Conservation (phyloP, 352 stramenopile species). For the Globisporangium cederbergense region DNA sequence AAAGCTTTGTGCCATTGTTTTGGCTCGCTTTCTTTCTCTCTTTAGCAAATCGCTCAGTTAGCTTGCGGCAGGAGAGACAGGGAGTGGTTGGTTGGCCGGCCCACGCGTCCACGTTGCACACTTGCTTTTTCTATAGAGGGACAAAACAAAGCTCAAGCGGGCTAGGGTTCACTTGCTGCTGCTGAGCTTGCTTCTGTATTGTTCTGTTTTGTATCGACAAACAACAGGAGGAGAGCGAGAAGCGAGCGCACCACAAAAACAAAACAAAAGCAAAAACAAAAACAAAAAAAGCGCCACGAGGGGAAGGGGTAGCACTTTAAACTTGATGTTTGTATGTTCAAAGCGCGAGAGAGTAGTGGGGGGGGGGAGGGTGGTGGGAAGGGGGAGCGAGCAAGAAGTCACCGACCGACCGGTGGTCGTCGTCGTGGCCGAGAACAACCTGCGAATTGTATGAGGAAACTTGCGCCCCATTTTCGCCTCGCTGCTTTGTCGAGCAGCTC, state of each 20-base stretch:
- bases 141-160: background rate
- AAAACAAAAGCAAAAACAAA: background rate
- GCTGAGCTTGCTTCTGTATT: slow-evolving; percentile 2
- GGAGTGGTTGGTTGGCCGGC: slow-evolving; percentile 1
- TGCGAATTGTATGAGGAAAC: slow-evolving; percentile 15
- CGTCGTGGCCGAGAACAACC: slow-evolving; percentile 13
- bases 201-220: slow-evolving; percentile 14
- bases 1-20: too few relatives aligned
- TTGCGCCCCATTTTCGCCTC: background rate
- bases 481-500: slow-evolving; percentile 5
- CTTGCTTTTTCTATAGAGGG: background rate
- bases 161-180: background rate
- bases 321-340: background rate
- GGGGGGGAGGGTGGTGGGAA: background rate
- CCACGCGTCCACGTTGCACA: background rate
- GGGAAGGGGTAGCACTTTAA: background rate
- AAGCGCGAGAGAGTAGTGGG: background rate
- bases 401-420: slow-evolving; percentile 17
- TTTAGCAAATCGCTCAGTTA: too few relatives aligned
- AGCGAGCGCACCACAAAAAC: background rate
- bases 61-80: background rate
- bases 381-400: background rate
- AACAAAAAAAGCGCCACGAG: slow-evolving; percentile 6
- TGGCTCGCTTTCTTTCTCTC: too few relatives aligned
- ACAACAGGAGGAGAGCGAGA: background rate